phyloP scores from a whole-genome alignment of 2,329 filamentous ascomycete genomes.

The Cladophialophora bantiana region DNA sequence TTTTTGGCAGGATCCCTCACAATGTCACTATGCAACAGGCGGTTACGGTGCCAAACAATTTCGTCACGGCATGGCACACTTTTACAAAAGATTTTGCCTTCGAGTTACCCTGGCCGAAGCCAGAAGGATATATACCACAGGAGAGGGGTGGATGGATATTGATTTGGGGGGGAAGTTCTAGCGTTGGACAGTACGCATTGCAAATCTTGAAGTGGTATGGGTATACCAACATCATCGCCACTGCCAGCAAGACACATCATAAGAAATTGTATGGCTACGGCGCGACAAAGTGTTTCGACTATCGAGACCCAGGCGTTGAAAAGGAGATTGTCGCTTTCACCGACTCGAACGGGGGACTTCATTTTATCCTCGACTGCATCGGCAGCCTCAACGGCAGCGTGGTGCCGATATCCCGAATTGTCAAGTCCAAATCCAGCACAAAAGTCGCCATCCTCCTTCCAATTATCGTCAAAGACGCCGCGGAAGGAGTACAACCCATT shows the following conservation, averaged over 20 bases:
- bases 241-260: slow-evolving; percentile 43
- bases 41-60: slow-evolving; percentile 63
- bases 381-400: slow-evolving; percentile 58
- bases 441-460: slow-evolving; percentile 67
- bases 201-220: slow-evolving; percentile 47
- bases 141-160: slow-evolving; percentile 46
- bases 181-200: slow-evolving; percentile 47
- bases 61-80: slow-evolving; percentile 67
- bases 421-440: slow-evolving; percentile 50
- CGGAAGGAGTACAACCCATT: slow-evolving; percentile 54
- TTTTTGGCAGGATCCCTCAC: slow-evolving; percentile 57
- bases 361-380: slow-evolving; percentile 64
- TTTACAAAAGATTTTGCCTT: slow-evolving; percentile 60
- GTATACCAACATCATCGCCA: slow-evolving; percentile 46
- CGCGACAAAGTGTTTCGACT: slow-evolving; percentile 44
- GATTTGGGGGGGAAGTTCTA: slow-evolving; percentile 49
- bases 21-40: slow-evolving; percentile 55
- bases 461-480: slow-evolving; percentile 63
- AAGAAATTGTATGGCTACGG: slow-evolving; percentile 45
- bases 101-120: slow-evolving; percentile 64
- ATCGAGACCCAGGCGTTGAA: slow-evolving; percentile 39
- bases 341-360: slow-evolving; percentile 43
- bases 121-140: slow-evolving; percentile 49
- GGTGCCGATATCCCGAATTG: slow-evolving; percentile 59
- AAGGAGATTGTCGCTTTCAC: slow-evolving; percentile 34